Base-by-base conservation (phyloP, 306 rosid genomes). In the Crataegus laevigata region DNA sequence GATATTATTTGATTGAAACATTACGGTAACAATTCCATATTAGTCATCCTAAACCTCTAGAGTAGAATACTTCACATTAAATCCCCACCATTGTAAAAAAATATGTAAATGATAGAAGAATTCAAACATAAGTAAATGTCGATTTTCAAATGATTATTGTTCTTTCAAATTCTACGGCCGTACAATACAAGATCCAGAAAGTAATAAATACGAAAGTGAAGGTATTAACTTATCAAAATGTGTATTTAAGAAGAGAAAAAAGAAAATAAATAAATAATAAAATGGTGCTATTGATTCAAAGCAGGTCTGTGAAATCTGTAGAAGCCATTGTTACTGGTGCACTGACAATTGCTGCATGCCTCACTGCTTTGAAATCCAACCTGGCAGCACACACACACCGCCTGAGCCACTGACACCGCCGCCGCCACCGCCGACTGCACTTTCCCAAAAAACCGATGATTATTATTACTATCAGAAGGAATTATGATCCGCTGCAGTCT, bases 381-480 rank as follows among this genome's bases (percentile, higher is more conserved):
- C 45, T 81, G 81, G 73, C 87, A 84, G 66, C 90, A 82, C 68
- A 84, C 43, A 61, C 89, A 85, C 45, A 84, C 74, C 66, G 66
- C 36, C 66, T 26, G 34, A 14, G 66, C 18, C 36, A 26, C 66
- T 36, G 11, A 11, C 61, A 6, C 54, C 11, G 82, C 66, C 34
- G 50, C 59, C 1, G 74, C 66, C 34, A 40, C 59, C 1, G 74
- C 54, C 28, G 77, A 30, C 75, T 38, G 84, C 25, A 26, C 69
- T 29, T 61, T 42, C 36, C 34, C 66, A 28, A 32, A 65, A 17
- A 69, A 9, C 25, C 30, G 61, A 50, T 28, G 4, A 29, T 59
- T 43, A 28, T 25, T 57, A 57, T 28, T 1, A 29, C 60, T 29
- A 28, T 51, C 5, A 5, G 3, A 19, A 17, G 54, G 21, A 50